Evolutionary conservation across 257 asterid genomes (phyloP).

Genomic region (Jacaranda copaia): DNA sequence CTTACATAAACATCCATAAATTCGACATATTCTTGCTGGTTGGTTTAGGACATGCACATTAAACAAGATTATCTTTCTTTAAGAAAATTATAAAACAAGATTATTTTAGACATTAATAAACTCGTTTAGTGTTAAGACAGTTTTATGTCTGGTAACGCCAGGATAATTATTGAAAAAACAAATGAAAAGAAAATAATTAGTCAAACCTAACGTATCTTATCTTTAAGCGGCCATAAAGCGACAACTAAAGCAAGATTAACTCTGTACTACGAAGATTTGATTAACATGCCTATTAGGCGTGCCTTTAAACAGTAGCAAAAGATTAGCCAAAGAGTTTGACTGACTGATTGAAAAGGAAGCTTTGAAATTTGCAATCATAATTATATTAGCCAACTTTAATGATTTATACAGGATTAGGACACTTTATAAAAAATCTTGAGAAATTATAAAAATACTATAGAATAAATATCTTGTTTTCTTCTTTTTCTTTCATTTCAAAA

Average conservation of each 20-base stretch:
- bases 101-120: constrained; percentile 22
- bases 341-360: constrained; percentile 13
- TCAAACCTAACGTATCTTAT: neutral
- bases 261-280: constrained; percentile 28
- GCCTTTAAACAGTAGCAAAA: constrained; percentile 43
- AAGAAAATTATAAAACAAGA: constrained; percentile 31
- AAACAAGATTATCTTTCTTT: constrained; percentile 37
- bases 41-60: constrained; percentile 47
- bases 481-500: too few relatives aligned
- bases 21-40: constrained; percentile 38
- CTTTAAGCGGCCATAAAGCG: constrained; percentile 39
- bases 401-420: constrained; percentile 15
- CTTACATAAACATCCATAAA: too few relatives aligned
- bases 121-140: constrained; percentile 17
- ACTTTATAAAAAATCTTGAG: neutral
- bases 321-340: constrained; percentile 53
- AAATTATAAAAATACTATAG: constrained; percentile 8
- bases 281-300: constrained; percentile 31
- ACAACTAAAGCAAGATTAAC: constrained; percentile 31
- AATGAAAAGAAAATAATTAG: neutral
- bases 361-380: constrained; percentile 32
- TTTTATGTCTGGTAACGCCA: constrained; percentile 34
- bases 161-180: constrained; percentile 28
- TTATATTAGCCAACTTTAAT: constrained; percentile 16
- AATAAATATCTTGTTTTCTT: constrained; percentile 32